Percentiles rank a stretch among this genome's conserved stretches.
Conservation (phyloP, 2,329 filamentous ascomycete species). For the Botryosphaeria dothidea region DNA sequence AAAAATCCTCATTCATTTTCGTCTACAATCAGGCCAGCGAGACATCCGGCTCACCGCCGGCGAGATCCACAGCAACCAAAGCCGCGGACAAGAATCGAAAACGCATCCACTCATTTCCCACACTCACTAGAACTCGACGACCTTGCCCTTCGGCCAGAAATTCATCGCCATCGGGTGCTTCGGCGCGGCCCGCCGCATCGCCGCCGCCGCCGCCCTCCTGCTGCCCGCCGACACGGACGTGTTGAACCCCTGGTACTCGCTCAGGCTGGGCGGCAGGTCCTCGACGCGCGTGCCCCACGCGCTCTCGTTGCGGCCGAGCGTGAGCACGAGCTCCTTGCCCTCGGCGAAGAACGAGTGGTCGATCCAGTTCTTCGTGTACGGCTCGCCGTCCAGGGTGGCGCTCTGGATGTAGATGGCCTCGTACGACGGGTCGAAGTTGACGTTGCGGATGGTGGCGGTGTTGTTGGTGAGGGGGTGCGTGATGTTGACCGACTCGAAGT, state of each 20-base stretch:
- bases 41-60: background rate
- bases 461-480: constrained; percentile 39
- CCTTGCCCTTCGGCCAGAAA: background rate
- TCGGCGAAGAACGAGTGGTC: constrained; percentile 45
- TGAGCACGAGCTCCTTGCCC: constrained; percentile 43
- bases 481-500: constrained; percentile 39
- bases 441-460: constrained; percentile 39
- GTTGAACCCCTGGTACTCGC: constrained; percentile 23
- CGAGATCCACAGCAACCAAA: background rate
- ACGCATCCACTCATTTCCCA: background rate
- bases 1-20: too few relatives aligned
- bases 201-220: background rate
- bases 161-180: background rate
- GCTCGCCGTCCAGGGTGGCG: constrained; percentile 41
- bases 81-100: background rate
- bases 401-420: constrained; percentile 44
- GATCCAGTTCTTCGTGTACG: constrained; percentile 46
- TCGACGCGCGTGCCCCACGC: constrained; percentile 42
- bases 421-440: constrained; percentile 43
- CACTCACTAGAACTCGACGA: background rate
- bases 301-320: constrained; percentile 43
- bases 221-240: constrained; percentile 18
- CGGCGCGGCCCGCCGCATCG: background rate
- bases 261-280: constrained; percentile 44
- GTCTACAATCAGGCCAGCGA: background rate